phyloP scores from a whole-genome alignment of 768 basidiomycete species.

The Suillus weaverae region DNA sequence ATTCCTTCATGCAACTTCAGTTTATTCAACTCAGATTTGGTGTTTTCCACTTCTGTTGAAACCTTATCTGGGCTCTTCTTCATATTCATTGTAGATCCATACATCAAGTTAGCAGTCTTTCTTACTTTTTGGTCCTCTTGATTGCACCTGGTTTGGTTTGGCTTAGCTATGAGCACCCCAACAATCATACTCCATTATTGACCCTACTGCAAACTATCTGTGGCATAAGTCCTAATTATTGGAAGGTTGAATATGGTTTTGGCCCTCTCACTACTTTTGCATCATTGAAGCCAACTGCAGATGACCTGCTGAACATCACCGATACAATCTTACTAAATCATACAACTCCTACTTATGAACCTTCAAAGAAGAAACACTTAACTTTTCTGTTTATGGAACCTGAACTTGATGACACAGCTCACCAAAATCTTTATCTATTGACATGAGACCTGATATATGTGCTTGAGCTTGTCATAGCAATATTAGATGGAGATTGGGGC shows the following conservation, averaged over 20 bases:
- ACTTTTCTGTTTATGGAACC: background rate
- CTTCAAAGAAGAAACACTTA: background rate
- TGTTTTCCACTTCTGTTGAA: slow-evolving; percentile 24
- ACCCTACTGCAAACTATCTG: slow-evolving; percentile 29
- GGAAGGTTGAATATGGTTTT: slow-evolving; percentile 27
- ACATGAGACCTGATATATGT: slow-evolving; percentile 34
- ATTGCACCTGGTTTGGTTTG: slow-evolving; percentile 20
- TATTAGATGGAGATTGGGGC: slow-evolving; percentile 34
- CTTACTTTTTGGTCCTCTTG: slow-evolving; percentile 32
- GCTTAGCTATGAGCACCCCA: slow-evolving; percentile 33
- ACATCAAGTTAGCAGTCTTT: slow-evolving; percentile 24
- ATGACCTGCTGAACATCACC: slow-evolving; percentile 18
- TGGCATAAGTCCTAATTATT: slow-evolving; percentile 34
- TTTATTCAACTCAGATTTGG: slow-evolving; percentile 7
- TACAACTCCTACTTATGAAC: slow-evolving; percentile 14
- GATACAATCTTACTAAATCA: slow-evolving; percentile 25
- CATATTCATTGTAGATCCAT: slow-evolving; percentile 29
- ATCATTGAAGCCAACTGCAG: slow-evolving; percentile 27
- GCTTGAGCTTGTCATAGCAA: slow-evolving; percentile 28
- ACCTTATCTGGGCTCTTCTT: slow-evolving; percentile 36
- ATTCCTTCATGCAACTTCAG: slow-evolving; percentile 1
- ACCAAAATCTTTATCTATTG: slow-evolving; percentile 28
- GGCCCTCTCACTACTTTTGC: slow-evolving; percentile 16
- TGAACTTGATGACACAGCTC: slow-evolving; percentile 15
- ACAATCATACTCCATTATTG: slow-evolving; percentile 32